A percentile compares a stretch with the other conserved stretches of the same genome.
Evolutionary conservation across 192 early-diverging fungal species (phyloP).

Genomic region (Backusella westeae): DNA sequence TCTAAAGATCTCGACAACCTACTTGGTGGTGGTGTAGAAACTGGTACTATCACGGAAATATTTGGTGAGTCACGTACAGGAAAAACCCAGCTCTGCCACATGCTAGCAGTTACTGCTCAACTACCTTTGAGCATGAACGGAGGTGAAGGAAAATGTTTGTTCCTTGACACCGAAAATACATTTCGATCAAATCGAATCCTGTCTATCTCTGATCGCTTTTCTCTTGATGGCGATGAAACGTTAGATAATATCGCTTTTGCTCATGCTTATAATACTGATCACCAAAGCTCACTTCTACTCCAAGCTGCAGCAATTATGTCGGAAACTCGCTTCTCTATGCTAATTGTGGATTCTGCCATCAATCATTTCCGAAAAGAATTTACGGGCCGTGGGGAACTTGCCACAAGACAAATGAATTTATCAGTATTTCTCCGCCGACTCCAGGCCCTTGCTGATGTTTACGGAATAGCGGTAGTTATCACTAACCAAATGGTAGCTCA

Average conservation of each 20-base stretch:
- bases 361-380: constrained; percentile 94
- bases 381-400: constrained; percentile 90
- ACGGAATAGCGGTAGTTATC: constrained; percentile 94
- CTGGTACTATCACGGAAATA: constrained; percentile 92
- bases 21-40: constrained; percentile 93
- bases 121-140: constrained; percentile 87
- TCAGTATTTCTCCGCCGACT: constrained; percentile 87
- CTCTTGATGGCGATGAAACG: constrained; percentile 78
- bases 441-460: constrained; percentile 89
- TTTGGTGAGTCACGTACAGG: constrained; percentile 98
- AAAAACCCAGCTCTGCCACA: constrained; percentile 96
- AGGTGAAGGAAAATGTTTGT: constrained; percentile 91
- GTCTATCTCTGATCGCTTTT: constrained; percentile 78
- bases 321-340: constrained; percentile 79
- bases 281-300: constrained; percentile 81
- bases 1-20: constrained; percentile 89
- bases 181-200: constrained; percentile 90
- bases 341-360: constrained; percentile 93
- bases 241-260: constrained; percentile 94
- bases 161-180: constrained; percentile 96
- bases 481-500: constrained; percentile 97
- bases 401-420: constrained; percentile 92
- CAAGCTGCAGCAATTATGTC: constrained; percentile 91
- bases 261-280: constrained; percentile 95
- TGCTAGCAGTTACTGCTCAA: constrained; percentile 90